Base-by-base conservation (phyloP, 768 basidiomycete species). In the Suillus paluster region DNA sequence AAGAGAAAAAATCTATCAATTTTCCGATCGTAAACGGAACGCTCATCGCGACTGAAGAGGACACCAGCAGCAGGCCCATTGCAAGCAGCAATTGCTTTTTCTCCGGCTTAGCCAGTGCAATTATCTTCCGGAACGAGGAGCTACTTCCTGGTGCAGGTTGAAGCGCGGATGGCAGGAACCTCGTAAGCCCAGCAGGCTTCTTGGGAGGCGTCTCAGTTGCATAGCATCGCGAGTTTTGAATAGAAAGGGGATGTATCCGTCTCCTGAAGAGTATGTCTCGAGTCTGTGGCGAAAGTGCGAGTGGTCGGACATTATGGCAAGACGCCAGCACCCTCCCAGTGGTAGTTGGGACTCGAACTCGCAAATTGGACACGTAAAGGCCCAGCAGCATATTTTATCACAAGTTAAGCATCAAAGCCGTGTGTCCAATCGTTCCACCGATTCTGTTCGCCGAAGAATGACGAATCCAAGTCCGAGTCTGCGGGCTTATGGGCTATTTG, bases 11-110 rank as follows among this genome's bases (percentile, higher is more conserved):
- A 77, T 98, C 96, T 64, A 99, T 97, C 57, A 99, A 80, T 73
- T 88, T 92, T 11, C 97, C 97, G 68, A 98, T 89, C 1, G 95
- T 95, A 67, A 97, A 86, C 0, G 97, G 97, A 14, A 99, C 84
- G 65, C 90, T 91, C 88, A 98, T 91, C 4, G 94, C 92, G 23
- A 99, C 92, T 3, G 90, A 80, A 10, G 94, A 94, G 0, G 95
- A 97, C n/a, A 94, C 82, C 17, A 96, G 74, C 9, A 98, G 81
- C 64, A 97, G 77, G 0, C 90, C 91, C 50, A 95, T 80, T 8
- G 95, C 95, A 46, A 88, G 81, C 0, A 84, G 70, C 10, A 97
- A 80, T 2, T 92, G 88, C 65, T 87, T 92, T 68, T 80, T 82
- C 77, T 99, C 97, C 1, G 94, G 91, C 69, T 79, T 87, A 0